Conservation (phyloP, 352 stramenopile genomes). For the Thalassiosira mediterranea region DNA sequence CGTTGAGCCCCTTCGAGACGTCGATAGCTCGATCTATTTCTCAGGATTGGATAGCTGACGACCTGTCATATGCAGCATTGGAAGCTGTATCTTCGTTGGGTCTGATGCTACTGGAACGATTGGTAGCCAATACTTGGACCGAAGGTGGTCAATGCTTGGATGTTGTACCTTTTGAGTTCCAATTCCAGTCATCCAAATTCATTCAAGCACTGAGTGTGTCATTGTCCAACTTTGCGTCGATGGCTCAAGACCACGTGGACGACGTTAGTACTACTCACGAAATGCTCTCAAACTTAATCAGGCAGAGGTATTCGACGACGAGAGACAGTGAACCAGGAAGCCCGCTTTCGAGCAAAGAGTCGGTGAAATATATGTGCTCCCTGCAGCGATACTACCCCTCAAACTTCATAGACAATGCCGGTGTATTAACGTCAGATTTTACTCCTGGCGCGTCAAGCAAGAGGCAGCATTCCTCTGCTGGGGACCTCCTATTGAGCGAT, state of each 20-base stretch:
- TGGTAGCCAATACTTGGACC: conserved; percentile 45
- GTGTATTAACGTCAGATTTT: conserved; percentile 29
- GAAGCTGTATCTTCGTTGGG: conserved; percentile 26
- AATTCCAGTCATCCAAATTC: conserved; percentile 40
- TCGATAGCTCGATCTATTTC: conserved; percentile 29
- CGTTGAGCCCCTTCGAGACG: conserved; percentile 32
- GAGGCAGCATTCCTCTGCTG: background rate
- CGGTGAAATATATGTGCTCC: conserved; percentile 13
- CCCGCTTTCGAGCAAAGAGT: background rate
- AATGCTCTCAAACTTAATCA: conserved; percentile 32
- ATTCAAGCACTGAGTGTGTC: conserved; percentile 23
- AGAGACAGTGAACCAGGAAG: background rate
- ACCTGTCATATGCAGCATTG: conserved; percentile 5
- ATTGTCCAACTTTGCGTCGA: conserved; percentile 24
- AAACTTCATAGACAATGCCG: conserved; percentile 46
- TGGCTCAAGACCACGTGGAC: conserved; percentile 16
- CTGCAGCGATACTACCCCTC: conserved; percentile 38
- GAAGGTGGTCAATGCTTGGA: conserved; percentile 33
- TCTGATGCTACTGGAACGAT: conserved; percentile 37
- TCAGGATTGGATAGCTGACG: background rate
- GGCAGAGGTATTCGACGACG: conserved; percentile 19
- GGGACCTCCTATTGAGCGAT: conserved; percentile 1
- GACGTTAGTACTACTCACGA: conserved; percentile 14
- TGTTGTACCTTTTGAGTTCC: conserved; percentile 31
- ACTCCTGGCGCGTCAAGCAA: conserved; percentile 52